A percentile compares a stretch with the other conserved stretches of the same genome.
Conservation (phyloP, 345 rosid species). For the Boechera stricta region DNA sequence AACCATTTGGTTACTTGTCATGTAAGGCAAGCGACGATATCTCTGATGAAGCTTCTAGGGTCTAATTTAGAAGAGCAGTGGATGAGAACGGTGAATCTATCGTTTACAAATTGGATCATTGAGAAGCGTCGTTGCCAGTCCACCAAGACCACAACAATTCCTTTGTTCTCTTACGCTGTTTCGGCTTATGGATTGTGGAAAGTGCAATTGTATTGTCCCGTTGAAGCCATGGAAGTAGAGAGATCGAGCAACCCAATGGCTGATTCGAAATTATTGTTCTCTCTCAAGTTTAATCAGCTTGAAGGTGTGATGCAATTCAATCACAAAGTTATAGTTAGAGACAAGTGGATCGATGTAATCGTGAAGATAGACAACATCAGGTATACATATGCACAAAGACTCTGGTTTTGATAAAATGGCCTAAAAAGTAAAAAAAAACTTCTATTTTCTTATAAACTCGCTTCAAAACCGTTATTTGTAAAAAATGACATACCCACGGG, state of each 20-base stretch:
- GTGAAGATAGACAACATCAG: constrained; percentile 80
- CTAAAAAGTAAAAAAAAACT: background rate
- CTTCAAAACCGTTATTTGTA: background rate
- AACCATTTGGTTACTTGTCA: constrained; percentile 51
- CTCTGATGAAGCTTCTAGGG: constrained; percentile 68
- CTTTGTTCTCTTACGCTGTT: constrained; percentile 68
- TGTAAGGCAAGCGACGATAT: constrained; percentile 50
- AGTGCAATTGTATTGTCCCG: constrained; percentile 78
- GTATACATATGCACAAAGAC: background rate
- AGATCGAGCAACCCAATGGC: constrained; percentile 52
- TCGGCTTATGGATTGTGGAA: constrained; percentile 81
- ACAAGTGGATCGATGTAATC: constrained; percentile 65
- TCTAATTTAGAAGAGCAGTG: constrained; percentile 85
- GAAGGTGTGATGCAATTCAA: constrained; percentile 88
- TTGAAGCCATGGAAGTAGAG: constrained; percentile 80
- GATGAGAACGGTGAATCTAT: constrained; percentile 83
- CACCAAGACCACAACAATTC: constrained; percentile 45
- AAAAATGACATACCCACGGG: too few relatives aligned
- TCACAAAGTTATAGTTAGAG: constrained; percentile 54
- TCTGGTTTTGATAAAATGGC: background rate
- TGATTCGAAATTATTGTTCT: constrained; percentile 69
- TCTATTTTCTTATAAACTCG: background rate
- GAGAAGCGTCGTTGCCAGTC: constrained; percentile 47
- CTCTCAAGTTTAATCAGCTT: constrained; percentile 82
- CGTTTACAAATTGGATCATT: constrained; percentile 74